Conservation (phyloP, 148 eudicot genomes). For the Diospyros kaki region DNA sequence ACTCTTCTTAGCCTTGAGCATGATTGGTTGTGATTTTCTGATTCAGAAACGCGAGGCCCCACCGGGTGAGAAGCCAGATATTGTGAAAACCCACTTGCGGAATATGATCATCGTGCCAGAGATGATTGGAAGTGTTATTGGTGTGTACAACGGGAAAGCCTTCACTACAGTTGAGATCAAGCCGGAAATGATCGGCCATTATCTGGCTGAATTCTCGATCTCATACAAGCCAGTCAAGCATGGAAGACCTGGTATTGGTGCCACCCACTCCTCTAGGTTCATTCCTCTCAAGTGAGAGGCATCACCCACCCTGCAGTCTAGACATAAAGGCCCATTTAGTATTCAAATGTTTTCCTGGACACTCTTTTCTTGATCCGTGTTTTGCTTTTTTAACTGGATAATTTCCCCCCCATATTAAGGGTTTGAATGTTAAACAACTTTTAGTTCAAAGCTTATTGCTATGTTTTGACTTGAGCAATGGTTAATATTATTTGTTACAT, state of each 20-base stretch:
- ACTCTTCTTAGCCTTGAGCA: no score
- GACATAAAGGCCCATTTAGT: no score
- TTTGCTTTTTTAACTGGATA: no score
- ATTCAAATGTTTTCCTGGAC: no score
- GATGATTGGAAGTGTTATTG: constrained; percentile 67
- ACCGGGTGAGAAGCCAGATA: constrained; percentile 59
- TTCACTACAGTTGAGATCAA: constrained; percentile 71
- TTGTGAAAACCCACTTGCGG: constrained; percentile 57
- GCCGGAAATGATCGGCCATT: constrained; percentile 82
- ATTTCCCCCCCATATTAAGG: no score
- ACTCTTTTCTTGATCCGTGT: no score
- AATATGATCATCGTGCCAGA: constrained; percentile 80
- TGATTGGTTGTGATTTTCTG: no score
- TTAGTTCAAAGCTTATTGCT: no score
- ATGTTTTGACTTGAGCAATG: no score
- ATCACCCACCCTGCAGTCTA: no score
- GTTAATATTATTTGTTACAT: no score
- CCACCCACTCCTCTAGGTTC: constrained; percentile 85
- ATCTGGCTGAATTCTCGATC: constrained; percentile 73
- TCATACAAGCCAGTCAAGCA: constrained; percentile 82
- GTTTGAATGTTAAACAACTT: no score
- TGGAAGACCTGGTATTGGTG: constrained; percentile 90
- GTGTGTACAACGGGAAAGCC: constrained; percentile 75
- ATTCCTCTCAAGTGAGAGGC: constrained; percentile 33
- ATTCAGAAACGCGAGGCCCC: constrained; percentile 73